Conservation (phyloP, 164 flowering plant genomes). For the Houttuynia cordata region DNA sequence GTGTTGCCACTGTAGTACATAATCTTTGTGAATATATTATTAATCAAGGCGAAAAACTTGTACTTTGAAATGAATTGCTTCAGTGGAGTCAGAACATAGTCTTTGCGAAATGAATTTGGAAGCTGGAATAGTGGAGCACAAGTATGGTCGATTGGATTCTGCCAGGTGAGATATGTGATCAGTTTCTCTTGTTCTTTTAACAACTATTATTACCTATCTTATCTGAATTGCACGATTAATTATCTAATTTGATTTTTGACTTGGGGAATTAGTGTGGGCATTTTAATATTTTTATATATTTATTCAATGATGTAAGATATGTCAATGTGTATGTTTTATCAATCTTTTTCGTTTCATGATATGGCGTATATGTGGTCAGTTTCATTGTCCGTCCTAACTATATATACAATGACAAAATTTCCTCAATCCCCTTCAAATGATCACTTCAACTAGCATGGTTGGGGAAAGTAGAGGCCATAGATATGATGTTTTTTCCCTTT, state of each 20-base stretch:
- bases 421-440: too few relatives aligned
- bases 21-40: slow-evolving; percentile 71
- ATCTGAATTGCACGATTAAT: neutral
- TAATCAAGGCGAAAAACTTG: slow-evolving; percentile 47
- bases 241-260: neutral
- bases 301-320: too few relatives aligned
- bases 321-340: too few relatives aligned
- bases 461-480: too few relatives aligned
- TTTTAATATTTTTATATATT: too few relatives aligned
- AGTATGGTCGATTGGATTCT: slow-evolving; percentile 60
- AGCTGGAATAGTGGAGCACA: slow-evolving; percentile 57
- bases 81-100: slow-evolving; percentile 34
- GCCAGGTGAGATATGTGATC: slow-evolving; percentile 35
- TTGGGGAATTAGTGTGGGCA: too few relatives aligned
- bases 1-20: slow-evolving; percentile 36
- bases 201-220: neutral
- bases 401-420: too few relatives aligned
- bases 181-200: neutral
- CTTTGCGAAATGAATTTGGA: slow-evolving; percentile 80
- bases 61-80: slow-evolving; percentile 20
- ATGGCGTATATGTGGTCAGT: too few relatives aligned
- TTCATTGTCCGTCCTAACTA: too few relatives aligned
- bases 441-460: too few relatives aligned
- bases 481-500: too few relatives aligned
- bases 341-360: too few relatives aligned